Percentiles rank a stretch among this genome's conserved stretches.
Evolutionary conservation across 1,284 basidiomycete genomes (phyloP).

Genomic region (Grifola frondosa): DNA sequence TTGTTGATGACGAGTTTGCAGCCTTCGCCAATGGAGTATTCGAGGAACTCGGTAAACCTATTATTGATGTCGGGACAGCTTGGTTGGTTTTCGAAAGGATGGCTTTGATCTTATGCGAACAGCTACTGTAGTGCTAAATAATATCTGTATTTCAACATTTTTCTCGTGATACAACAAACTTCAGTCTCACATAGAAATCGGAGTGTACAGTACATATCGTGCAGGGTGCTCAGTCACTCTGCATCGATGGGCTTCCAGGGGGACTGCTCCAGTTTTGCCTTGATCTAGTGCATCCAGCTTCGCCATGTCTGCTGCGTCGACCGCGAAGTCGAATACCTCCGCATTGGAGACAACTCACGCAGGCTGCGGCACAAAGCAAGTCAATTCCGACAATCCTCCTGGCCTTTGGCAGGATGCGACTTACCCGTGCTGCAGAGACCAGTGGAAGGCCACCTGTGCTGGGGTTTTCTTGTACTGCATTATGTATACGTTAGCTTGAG

Average conservation of each 20-base stretch:
- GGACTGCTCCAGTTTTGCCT: slow-evolving; percentile 42
- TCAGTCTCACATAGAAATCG: too few species aligned
- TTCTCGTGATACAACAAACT: too few species aligned
- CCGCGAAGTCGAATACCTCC: slow-evolving; percentile 51
- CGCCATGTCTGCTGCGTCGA: slow-evolving; percentile 47
- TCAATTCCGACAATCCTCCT: not conserved
- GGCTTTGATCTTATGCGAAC: too few species aligned
- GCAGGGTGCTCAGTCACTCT: too few species aligned
- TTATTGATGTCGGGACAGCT: not conserved
- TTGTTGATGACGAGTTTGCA: not conserved
- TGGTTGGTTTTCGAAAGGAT: not conserved
- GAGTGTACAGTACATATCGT: too few species aligned
- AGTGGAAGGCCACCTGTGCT: slow-evolving; percentile 66
- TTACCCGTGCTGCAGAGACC: slow-evolving; percentile 61
- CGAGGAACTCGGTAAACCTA: not conserved
- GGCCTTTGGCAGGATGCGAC: not conserved
- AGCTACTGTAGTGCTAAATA: too few species aligned
- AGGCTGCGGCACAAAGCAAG: slow-evolving; percentile 44
- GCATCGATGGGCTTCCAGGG: slow-evolving; percentile 48
- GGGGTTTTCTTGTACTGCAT: slow-evolving; percentile 45
- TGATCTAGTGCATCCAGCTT: slow-evolving; percentile 46
- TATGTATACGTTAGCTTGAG: not conserved
- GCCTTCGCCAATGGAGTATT: not conserved
- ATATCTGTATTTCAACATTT: too few species aligned
- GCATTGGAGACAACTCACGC: slow-evolving; percentile 50